Evolutionary conservation across 768 basidiomycete species (phyloP), one percentile per base, ranked within the genome.

Genomic region (Pleurotus salmoneostramineus): DNA sequence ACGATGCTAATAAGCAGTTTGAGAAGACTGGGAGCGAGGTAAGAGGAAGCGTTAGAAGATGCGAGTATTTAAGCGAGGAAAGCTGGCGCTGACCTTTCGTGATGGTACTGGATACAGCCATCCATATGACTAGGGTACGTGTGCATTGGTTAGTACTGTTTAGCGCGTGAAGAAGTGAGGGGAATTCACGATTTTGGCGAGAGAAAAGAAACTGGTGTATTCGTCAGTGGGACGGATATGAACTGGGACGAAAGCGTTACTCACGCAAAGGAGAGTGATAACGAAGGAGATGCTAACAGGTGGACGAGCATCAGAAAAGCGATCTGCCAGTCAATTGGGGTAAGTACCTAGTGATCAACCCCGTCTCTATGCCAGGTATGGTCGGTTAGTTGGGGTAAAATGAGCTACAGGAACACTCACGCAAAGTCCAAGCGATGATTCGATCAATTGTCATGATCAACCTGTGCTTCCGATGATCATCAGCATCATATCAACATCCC

Each of bases 241-340:
- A n/a, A 1, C 11, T 7, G 3, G 35, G 36, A 8, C n/a, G 14
- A 21, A 10, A 42, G 21, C 5, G 1, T 14, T 17, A 55, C 40
- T 42, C n/a, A 55, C 52, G 21, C 52, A 55, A 43, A 55, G 17
- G 40, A 55, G 52, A 15, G 52, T 55, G 15, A 55, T 43, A 21
- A 55, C 43, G 27, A 55, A 55, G 5, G 52, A 42, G 40, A 55
- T 40, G 17, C 52, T 55, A 3, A 3, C 1, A 27, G 3, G 3
- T 27, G 3, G 37, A 8, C 10, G 10, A 10, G 2, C 37, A 40
- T 40, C n/a, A 40, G 37, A 8, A 40, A 40, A 40, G 3, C 8
- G 3, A 3, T 8, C n/a, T n/a, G 3, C n/a, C 37, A 40, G 37
- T 40, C 10, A n/a, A 40, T 10, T 1, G 37, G n/a, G n/a, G 1